Conservation (phyloP, 768 basidiomycete genomes). For the Exidia glandulosa region DNA sequence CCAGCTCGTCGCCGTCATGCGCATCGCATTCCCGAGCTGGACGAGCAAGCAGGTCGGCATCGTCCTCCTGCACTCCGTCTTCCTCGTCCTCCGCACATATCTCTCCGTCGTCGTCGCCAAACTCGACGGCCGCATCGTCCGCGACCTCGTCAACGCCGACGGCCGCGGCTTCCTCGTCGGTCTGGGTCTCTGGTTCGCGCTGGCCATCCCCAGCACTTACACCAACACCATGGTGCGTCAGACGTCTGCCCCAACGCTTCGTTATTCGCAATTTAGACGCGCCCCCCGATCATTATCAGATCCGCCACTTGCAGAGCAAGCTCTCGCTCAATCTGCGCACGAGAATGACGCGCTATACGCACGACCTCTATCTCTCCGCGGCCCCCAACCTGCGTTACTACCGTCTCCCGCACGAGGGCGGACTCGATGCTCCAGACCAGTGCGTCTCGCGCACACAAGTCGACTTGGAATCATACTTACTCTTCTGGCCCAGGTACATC, state of each 20-base stretch:
- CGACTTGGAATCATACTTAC: neutral
- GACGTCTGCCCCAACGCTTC: no score
- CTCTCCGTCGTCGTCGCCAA: conserved; percentile 81
- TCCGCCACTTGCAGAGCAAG: conserved; percentile 80
- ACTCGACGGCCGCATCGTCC: conserved; percentile 81
- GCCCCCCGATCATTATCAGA: no score
- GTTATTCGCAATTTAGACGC: no score
- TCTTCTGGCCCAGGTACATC: conserved; percentile 39
- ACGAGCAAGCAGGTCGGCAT: conserved; percentile 62
- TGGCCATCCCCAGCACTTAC: conserved; percentile 88
- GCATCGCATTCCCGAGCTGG: conserved; percentile 56
- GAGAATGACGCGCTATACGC: conserved; percentile 78
- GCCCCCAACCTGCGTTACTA: conserved; percentile 64
- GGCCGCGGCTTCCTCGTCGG: conserved; percentile 74
- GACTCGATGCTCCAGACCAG: conserved; percentile 69
- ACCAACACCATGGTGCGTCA: conserved; percentile 81
- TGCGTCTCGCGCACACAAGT: conserved; percentile 9
- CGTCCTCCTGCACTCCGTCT: conserved; percentile 67
- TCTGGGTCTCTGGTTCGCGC: conserved; percentile 75
- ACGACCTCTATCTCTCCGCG: conserved; percentile 83
- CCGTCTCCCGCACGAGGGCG: conserved; percentile 32
- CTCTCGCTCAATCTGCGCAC: conserved; percentile 76
- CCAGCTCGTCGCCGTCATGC: conserved; percentile 65
- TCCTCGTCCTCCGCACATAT: conserved; percentile 77
- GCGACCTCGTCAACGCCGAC: conserved; percentile 81